These are phyloP conservation scores for Saturnispora sekii DNA, from an alignment of 805 yeast species.

Conservation along the genomic window DNA sequence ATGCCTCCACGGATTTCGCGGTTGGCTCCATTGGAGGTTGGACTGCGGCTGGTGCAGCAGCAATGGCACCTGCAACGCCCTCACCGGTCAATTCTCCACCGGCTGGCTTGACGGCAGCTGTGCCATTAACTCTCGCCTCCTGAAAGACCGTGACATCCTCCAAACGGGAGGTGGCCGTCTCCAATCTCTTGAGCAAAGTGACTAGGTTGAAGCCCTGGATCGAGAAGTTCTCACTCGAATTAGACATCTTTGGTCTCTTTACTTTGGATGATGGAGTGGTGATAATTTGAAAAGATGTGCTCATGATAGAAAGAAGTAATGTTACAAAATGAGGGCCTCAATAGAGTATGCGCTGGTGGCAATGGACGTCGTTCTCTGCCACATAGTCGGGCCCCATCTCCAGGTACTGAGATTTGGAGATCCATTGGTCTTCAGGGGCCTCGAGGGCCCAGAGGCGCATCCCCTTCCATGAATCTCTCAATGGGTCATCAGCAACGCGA, in stretches of 20 bases:
- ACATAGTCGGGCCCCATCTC: constrained; percentile 88
- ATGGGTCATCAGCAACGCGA: constrained; percentile 55
- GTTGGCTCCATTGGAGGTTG: constrained; percentile 20
- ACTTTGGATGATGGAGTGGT: too few relatives aligned
- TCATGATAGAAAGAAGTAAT: not conserved
- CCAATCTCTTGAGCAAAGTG: constrained; percentile 70
- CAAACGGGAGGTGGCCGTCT: constrained; percentile 86
- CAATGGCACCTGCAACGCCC: constrained; percentile 7
- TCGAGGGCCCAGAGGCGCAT: constrained; percentile 71
- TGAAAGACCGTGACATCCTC: constrained; percentile 82
- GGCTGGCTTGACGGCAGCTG: not conserved
- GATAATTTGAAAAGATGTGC: not conserved
- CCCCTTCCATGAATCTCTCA: constrained; percentile 86
- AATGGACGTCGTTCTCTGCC: constrained; percentile 74
- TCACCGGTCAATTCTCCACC: constrained; percentile 4
- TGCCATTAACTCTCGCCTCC: constrained; percentile 38
- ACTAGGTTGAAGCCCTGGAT: constrained; percentile 82
- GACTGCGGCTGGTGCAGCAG: constrained; percentile 13
- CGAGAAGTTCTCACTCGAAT: constrained; percentile 27
- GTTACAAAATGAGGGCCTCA: not conserved
- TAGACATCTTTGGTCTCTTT: not conserved
- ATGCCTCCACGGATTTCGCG: constrained; percentile 40
- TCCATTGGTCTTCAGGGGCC: constrained; percentile 30
- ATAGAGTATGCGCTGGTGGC: constrained; percentile 8
- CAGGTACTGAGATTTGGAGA: constrained; percentile 66